Percentiles rank a stretch among this genome's conserved stretches.
Conservation (phyloP, 164 flowering plant genomes). For the Saururus chinensis region DNA sequence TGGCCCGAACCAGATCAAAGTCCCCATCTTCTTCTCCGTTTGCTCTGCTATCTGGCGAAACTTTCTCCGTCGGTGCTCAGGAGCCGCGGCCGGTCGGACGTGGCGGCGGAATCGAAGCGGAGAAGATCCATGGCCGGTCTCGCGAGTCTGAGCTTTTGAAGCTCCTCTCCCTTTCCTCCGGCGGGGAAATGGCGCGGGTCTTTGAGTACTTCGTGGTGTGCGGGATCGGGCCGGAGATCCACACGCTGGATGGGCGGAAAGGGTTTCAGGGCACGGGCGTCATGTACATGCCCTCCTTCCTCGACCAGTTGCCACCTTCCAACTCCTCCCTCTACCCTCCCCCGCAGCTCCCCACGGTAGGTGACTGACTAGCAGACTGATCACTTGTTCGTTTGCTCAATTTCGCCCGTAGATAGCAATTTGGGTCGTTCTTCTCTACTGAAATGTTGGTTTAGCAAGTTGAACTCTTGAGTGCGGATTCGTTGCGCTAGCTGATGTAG, state of each 20-base stretch:
- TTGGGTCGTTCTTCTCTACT: too few relatives aligned
- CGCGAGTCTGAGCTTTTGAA: not conserved
- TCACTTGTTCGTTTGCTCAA: not conserved
- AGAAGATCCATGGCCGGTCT: too few relatives aligned
- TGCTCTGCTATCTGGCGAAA: too few relatives aligned
- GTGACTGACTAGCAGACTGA: too few relatives aligned
- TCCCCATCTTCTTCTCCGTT: too few relatives aligned
- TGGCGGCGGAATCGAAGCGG: too few relatives aligned
- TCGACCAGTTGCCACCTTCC: slow-evolving; percentile 84
- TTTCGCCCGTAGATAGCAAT: not conserved
- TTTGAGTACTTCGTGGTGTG: slow-evolving; percentile 96
- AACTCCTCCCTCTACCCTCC: slow-evolving; percentile 70
- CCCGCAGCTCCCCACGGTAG: slow-evolving; percentile 88
- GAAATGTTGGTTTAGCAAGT: too few relatives aligned
- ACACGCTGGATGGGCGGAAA: slow-evolving; percentile 61
- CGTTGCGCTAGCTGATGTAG: too few relatives aligned
- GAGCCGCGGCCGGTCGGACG: too few relatives aligned
- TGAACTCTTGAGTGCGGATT: too few relatives aligned
- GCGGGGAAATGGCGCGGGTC: slow-evolving; percentile 24
- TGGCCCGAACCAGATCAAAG: too few relatives aligned
- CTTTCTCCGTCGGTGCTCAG: too few relatives aligned
- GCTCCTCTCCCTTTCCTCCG: not conserved
- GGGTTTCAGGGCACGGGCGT: slow-evolving; percentile 64
- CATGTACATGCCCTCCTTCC: slow-evolving; percentile 64
- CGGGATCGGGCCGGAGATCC: slow-evolving; percentile 89